phyloP scores from a whole-genome alignment of 139 green algal species.

The Volvox africanus region DNA sequence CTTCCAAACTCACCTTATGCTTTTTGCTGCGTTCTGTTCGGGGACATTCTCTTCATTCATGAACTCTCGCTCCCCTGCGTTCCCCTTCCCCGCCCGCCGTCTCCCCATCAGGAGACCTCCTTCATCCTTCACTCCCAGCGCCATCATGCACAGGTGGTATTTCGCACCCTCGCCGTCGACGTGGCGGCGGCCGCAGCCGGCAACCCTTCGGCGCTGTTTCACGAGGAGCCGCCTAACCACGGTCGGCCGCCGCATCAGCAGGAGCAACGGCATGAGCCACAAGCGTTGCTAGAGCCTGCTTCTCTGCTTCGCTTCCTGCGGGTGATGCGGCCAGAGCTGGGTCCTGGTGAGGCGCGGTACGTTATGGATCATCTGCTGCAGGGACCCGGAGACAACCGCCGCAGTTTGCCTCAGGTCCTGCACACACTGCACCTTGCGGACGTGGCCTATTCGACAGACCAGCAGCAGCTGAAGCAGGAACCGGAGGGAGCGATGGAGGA shows the following conservation, averaged over 20 bases:
- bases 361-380: conserved; percentile 41
- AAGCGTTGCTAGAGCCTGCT: conserved; percentile 48
- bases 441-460: conserved; percentile 24
- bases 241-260: neutral
- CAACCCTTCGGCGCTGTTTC: neutral
- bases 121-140: conserved; percentile 44
- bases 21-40: no score
- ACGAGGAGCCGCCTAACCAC: neutral
- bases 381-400: conserved; percentile 40
- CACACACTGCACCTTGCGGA: conserved; percentile 39
- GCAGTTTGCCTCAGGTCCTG: conserved; percentile 39
- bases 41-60: no score
- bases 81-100: no score
- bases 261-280: neutral
- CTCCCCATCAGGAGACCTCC: conserved; percentile 27
- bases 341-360: conserved; percentile 30
- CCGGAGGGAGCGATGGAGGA: neutral
- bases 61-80: no score
- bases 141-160: conserved; percentile 1
- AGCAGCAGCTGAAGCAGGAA: conserved; percentile 1
- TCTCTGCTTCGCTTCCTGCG: conserved; percentile 53
- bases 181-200: neutral
- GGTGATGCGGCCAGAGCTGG: conserved; percentile 43
- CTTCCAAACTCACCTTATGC: no score
- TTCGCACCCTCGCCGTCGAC: conserved; percentile 24